Conservation (phyloP, 2,329 filamentous ascomycete species). For the Fusarium sp. region DNA sequence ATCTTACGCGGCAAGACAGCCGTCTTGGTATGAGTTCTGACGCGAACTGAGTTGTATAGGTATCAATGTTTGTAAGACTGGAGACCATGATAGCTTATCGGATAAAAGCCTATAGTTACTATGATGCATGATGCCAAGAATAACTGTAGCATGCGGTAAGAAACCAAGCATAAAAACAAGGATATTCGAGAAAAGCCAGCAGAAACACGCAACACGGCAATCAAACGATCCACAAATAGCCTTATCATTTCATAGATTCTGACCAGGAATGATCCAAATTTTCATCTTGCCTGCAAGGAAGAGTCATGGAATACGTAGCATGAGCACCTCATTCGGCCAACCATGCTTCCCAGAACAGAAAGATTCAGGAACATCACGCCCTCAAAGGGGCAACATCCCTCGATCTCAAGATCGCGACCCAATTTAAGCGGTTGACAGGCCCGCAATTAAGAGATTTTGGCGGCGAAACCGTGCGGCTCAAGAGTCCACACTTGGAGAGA, state of each 20-base stretch:
- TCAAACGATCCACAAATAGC: neutral
- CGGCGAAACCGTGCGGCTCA: neutral
- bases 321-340: neutral
- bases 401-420: neutral
- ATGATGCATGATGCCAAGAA: neutral
- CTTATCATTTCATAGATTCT: neutral
- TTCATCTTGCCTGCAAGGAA: neutral
- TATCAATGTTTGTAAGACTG: fast-evolving
- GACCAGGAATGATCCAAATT: neutral
- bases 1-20: too few species aligned
- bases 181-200: neutral
- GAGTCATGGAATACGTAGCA: neutral
- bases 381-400: neutral
- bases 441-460: conserved; percentile 6
- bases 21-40: neutral
- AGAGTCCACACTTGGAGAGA: conserved; percentile 7
- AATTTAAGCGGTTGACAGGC: neutral
- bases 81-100: fast-evolving
- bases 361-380: neutral
- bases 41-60: fast-evolving
- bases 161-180: neutral
- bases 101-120: fast-evolving
- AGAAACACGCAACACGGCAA: neutral
- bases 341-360: neutral
- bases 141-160: neutral